phyloP scores from a whole-genome alignment of 331 rosid species.

The Prunus yedoensis region DNA sequence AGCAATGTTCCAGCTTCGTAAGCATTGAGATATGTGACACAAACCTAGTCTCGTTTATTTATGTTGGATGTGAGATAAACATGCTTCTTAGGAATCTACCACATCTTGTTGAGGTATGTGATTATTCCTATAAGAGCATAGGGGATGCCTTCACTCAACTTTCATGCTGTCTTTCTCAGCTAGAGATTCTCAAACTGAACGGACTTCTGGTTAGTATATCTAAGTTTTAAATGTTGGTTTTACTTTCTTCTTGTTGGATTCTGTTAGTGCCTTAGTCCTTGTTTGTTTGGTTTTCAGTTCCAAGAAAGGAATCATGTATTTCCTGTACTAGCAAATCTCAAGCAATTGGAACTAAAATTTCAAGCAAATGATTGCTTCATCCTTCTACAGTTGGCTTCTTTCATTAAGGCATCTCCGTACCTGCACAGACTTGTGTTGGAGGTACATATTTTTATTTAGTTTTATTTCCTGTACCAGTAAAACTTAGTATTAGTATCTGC shows the following conservation, averaged over 20 bases:
- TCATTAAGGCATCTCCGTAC: constrained; percentile 20
- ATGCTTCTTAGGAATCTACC: constrained; percentile 2
- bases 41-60: background rate
- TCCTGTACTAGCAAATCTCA: constrained; percentile 12
- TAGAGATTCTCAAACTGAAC: constrained; percentile 6
- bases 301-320: background rate
- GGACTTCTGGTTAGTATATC: constrained; percentile 4
- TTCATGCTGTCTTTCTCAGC: constrained; percentile 23
- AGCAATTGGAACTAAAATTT: constrained; percentile 18
- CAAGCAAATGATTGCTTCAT: background rate
- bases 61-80: constrained; percentile 2
- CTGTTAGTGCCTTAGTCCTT: background rate
- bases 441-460: constrained; percentile 7
- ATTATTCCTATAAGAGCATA: background rate
- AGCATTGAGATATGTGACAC: constrained; percentile 7
- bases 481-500: background rate
- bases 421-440: constrained; percentile 18
- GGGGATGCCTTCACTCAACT: background rate
- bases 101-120: constrained; percentile 7
- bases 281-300: constrained; percentile 8
- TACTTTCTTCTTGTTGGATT: background rate
- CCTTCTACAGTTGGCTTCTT: constrained; percentile 14
- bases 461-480: background rate
- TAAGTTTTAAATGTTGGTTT: background rate
- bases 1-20: background rate